Base-by-base conservation (phyloP, 768 basidiomycete genomes). In the Gloeopeniophorella convolvens region DNA sequence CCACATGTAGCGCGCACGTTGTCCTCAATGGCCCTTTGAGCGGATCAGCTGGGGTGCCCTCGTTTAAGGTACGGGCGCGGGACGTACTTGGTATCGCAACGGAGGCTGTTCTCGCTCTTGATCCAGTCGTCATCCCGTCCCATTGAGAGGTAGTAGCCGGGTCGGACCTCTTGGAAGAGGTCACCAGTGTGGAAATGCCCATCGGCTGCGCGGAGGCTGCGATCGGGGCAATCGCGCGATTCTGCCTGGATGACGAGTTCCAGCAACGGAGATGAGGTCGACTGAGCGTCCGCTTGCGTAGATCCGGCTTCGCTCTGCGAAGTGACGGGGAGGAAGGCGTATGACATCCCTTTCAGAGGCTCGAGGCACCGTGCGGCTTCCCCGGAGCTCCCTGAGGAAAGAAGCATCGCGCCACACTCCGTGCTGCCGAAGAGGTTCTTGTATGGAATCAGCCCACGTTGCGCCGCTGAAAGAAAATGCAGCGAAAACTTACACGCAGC, bases 51-150 rank as follows among this genome's bases (percentile, higher is more conserved):
- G 7, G n/a, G n/a, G 30, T 35, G 28, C 28, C 15, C 20, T 40
- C 1, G n/a, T n/a, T n/a, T n/a, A 20, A 13, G 5, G 12, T 23
- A 18, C 24, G 28, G 42, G 24, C 32, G 6, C 8, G 35, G 7
- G 26, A 67, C 70, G 18, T 64, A 77, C 74, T 78, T 81, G 42
- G 87, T 87, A 60, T 89, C 86, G 60, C 86, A 88, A 44, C 86
- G 77, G 54, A 88, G 68, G 60, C 85, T 82, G 62, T 78, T 85
- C 61, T 85, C 82, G 32, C 80, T 82, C 69, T 89, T 89, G 64
- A 89, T 89, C 87, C 86, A 88, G 65, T 89, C 86, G 58, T 89
- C 86, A 53, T 86, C 79, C 34, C 87, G 78, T 21, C 86, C 87
- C 31, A 82, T 77, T 54, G 76, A 84, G 39, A 79, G 62, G 62